phyloP scores from a whole-genome alignment of 2,329 filamentous ascomycete genomes.

The Chaetomium globosum region DNA sequence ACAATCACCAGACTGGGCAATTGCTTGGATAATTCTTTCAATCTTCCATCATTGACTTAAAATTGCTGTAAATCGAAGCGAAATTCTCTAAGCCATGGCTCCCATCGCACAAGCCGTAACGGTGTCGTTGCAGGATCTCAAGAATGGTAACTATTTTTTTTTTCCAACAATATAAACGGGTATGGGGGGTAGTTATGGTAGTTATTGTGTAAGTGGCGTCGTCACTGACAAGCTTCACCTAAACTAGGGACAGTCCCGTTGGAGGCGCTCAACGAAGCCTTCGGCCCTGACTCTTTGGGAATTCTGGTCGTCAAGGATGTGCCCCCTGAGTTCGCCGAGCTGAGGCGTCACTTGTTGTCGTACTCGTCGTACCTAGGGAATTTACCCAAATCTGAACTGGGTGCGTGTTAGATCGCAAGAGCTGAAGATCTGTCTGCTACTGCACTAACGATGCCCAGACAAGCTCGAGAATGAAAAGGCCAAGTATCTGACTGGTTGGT shows the following conservation, averaged over 20 bases:
- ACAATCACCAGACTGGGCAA: conserved; percentile 15
- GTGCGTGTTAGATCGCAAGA: conserved; percentile 47
- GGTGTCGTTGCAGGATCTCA: conserved; percentile 63
- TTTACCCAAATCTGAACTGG: conserved; percentile 69
- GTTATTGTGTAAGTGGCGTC: conserved; percentile 25
- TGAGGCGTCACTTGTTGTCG: conserved; percentile 75
- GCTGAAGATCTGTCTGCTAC: not conserved
- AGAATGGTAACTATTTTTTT: conserved; percentile 53
- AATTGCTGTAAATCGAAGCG: not conserved
- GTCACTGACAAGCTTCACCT: conserved; percentile 25
- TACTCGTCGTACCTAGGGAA: conserved; percentile 89
- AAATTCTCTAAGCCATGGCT: conserved; percentile 44
- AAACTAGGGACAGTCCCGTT: conserved; percentile 66
- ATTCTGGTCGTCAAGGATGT: conserved; percentile 93
- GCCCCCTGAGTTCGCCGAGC: conserved; percentile 67
- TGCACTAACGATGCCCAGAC: conserved; percentile 41
- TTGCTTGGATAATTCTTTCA: not conserved
- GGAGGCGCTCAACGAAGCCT: conserved; percentile 72
- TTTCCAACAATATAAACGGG: too few relatives aligned
- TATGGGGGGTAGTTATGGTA: too few relatives aligned
- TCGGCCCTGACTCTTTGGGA: conserved; percentile 86
- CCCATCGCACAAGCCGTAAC: conserved; percentile 59
- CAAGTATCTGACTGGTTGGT: conserved; percentile 75
- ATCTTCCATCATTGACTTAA: not conserved
- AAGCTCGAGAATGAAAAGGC: conserved; percentile 62